phyloP scores from a whole-genome alignment of 2,329 filamentous ascomycete genomes.

The Trichoderma cornu-damae region DNA sequence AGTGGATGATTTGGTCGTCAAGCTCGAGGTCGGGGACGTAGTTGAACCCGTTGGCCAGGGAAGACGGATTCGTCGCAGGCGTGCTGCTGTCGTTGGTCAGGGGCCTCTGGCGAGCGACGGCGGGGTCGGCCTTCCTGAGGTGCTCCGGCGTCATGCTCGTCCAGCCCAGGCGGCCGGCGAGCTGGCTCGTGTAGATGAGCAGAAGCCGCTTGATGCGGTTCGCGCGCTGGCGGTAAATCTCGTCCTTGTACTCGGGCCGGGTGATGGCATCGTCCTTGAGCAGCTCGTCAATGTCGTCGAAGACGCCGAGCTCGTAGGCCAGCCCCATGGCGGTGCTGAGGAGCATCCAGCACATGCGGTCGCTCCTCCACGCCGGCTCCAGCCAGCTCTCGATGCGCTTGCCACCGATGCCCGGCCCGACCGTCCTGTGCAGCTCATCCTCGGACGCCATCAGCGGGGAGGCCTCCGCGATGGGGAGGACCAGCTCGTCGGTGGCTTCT shows the following conservation, averaged over 20 bases:
- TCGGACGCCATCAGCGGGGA: conserved; percentile 38
- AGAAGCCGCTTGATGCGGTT: conserved; percentile 79
- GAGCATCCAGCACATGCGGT: conserved; percentile 98
- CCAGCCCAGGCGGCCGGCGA: conserved; percentile 86
- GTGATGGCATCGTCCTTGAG: conserved; percentile 55
- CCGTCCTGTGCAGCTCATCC: conserved; percentile 30
- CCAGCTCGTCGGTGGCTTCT: conserved; percentile 65
- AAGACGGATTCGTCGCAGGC: conserved; percentile 54
- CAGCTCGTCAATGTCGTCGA: conserved; percentile 78
- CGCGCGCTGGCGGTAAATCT: conserved; percentile 69
- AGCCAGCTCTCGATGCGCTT: conserved; percentile 91
- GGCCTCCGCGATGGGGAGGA: conserved; percentile 56
- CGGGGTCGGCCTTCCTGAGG: conserved; percentile 53
- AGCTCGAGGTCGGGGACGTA: conserved; percentile 63
- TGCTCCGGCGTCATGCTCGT: conserved; percentile 85
- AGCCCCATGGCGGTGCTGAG: conserved; percentile 85
- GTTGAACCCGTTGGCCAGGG: conserved; percentile 54
- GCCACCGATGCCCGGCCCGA: conserved; percentile 62
- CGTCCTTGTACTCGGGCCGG: conserved; percentile 65
- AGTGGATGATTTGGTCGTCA: conserved; percentile 69
- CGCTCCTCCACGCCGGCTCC: conserved; percentile 89
- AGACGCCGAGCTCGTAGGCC: conserved; percentile 90
- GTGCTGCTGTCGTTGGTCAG: conserved; percentile 53
- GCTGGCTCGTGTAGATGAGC: conserved; percentile 85
- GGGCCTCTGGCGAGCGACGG: conserved; percentile 47